A percentile compares a stretch with the other conserved stretches of the same genome.
Evolutionary conservation across 139 green algal genomes (phyloP).

Genomic region (Picocystis salinarum): DNA sequence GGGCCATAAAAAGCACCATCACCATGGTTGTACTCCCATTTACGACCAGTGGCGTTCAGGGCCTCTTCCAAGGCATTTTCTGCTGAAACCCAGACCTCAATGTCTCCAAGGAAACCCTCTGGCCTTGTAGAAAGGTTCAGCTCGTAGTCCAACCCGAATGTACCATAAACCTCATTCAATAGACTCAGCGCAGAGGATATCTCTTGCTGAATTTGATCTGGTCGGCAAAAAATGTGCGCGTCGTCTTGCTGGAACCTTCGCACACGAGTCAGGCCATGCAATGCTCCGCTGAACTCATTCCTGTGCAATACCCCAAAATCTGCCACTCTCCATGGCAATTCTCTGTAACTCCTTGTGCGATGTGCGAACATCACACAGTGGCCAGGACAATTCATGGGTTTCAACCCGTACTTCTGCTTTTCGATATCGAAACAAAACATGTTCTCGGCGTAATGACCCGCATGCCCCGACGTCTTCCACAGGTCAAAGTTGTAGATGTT

Average conservation of each 20-base stretch:
- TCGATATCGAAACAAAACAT: slow-evolving; percentile 89
- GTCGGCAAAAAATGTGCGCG: slow-evolving; percentile 93
- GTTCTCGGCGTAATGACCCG: slow-evolving; percentile 95
- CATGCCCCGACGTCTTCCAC: slow-evolving; percentile 83
- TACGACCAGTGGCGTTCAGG: slow-evolving; percentile 51
- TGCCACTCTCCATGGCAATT: slow-evolving; percentile 80
- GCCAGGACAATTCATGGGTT: slow-evolving; percentile 98
- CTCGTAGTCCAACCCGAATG: slow-evolving; percentile 84
- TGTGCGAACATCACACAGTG: slow-evolving; percentile 92
- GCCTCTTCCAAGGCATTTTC: slow-evolving; percentile 63
- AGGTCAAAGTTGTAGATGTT: slow-evolving; percentile 99
- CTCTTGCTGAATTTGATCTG: slow-evolving; percentile 45
- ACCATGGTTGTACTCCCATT: slow-evolving; percentile 65
- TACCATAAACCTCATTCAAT: slow-evolving; percentile 75
- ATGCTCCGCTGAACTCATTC: slow-evolving; percentile 23
- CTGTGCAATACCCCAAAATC: slow-evolving; percentile 96
- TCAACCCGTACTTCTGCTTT: slow-evolving; percentile 23
- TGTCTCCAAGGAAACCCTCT: slow-evolving; percentile 66
- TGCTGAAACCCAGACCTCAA: slow-evolving; percentile 77
- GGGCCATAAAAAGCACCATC: slow-evolving; percentile 96
- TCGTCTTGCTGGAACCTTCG: slow-evolving; percentile 95
- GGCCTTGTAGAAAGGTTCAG: slow-evolving; percentile 83
- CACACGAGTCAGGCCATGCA: slow-evolving; percentile 37
- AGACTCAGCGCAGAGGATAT: slow-evolving; percentile 22
- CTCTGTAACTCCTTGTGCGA: slow-evolving; percentile 65